Conservation (phyloP, 2,329 filamentous ascomycete species). For the Aspergillus fischeri region DNA sequence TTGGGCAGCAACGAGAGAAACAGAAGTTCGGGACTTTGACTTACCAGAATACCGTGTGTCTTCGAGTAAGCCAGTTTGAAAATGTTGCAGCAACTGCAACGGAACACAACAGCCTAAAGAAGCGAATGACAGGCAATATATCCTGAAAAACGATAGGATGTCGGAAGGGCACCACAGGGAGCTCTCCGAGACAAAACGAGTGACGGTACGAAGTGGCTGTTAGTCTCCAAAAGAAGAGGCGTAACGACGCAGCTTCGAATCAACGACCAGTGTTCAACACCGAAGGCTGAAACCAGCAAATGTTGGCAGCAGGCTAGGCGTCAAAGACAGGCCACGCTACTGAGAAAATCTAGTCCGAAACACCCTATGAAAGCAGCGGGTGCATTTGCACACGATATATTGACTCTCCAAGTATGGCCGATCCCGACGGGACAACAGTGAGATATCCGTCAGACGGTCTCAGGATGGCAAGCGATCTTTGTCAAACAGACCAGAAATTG, state of each 20-base stretch:
- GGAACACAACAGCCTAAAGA: conserved; percentile 36
- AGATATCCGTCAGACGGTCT: conserved; percentile 14
- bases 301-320: conserved; percentile 29
- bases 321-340: conserved; percentile 21
- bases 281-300: conserved; percentile 24
- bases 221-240: conserved; percentile 29
- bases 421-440: conserved; percentile 8
- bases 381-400: conserved; percentile 14
- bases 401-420: conserved; percentile 4
- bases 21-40: conserved; percentile 17
- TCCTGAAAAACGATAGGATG: conserved; percentile 36
- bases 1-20: conserved; percentile 24
- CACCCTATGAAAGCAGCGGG: conserved; percentile 14
- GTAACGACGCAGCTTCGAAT: conserved; percentile 30
- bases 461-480: conserved; percentile 10
- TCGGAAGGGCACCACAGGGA: conserved; percentile 28
- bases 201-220: conserved; percentile 34
- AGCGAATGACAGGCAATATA: conserved; percentile 47
- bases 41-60: conserved; percentile 43
- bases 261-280: conserved; percentile 29
- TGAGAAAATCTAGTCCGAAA: conserved; percentile 18
- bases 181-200: conserved; percentile 44
- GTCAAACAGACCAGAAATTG: conserved; percentile 12
- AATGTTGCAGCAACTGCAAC: conserved; percentile 44
- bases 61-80: conserved; percentile 49